These are phyloP conservation scores for Sporothrix inflata DNA, from an alignment of 2,329 filamentous ascomycete species.

Conservation along the genomic window DNA sequence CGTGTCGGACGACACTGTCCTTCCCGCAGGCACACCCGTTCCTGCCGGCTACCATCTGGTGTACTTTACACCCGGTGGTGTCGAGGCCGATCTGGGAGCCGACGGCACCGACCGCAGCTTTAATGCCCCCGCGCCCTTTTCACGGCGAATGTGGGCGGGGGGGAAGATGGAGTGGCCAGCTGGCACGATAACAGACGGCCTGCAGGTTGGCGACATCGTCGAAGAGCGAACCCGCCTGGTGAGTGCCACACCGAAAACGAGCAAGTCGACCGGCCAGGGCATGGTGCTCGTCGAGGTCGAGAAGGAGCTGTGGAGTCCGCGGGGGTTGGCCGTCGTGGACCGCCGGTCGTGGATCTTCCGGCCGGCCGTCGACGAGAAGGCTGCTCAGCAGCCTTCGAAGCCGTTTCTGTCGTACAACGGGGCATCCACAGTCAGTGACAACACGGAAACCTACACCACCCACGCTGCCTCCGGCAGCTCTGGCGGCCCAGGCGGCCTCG, in stretches of 20 bases:
- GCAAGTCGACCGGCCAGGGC: conserved; percentile 54
- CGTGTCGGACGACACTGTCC: conserved; percentile 34
- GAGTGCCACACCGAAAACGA: conserved; percentile 58
- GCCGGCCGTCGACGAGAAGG: conserved; percentile 36
- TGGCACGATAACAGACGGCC: not conserved
- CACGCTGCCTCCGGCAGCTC: not conserved
- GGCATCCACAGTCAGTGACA: not conserved
- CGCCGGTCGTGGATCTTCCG: conserved; percentile 56
- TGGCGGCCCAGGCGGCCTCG: too few species aligned
- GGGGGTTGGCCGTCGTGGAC: conserved; percentile 58
- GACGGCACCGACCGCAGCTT: conserved; percentile 66
- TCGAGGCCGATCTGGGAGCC: conserved; percentile 57
- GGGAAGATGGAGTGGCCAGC: conserved; percentile 58
- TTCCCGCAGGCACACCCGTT: conserved; percentile 51
- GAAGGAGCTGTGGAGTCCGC: conserved; percentile 59
- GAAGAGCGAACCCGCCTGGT: conserved; percentile 44
- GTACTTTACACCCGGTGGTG: conserved; percentile 63
- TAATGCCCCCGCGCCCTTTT: conserved; percentile 63
- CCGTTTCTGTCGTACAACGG: not conserved
- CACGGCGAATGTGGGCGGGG: conserved; percentile 69
- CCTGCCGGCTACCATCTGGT: conserved; percentile 65
- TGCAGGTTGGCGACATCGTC: not conserved
- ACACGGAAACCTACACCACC: not conserved
- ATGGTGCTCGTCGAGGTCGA: conserved; percentile 69
- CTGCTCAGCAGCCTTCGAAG: too few species aligned